Base-by-base conservation (phyloP, 2,329 filamentous ascomycete genomes). In the Grosmannia huntii region DNA sequence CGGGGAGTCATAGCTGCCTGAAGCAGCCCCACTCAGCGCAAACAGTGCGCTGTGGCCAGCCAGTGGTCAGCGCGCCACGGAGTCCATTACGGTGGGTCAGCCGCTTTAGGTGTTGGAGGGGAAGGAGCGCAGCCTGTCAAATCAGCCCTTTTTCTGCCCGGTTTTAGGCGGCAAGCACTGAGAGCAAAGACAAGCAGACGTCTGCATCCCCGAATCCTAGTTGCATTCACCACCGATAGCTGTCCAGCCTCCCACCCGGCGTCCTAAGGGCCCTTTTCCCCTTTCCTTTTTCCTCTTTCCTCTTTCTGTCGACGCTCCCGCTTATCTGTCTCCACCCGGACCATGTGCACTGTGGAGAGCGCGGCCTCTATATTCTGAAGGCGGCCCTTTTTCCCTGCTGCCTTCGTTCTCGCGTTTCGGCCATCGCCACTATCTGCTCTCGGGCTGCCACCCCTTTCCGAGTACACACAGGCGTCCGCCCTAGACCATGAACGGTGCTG, bases 401-500 rank as follows among this genome's bases (percentile, higher is more conserved):
- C n/a, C 21, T 46, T n/a, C 31, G 31, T 58, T 41, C n/a, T 21
- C 9, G 52, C n/a, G 11, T 41, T 21, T 14, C 31, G 23, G 33
- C 36, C 19, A 46, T 55, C 53, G 53, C 53, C 53, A 48, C 36
- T 27, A 27, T 27, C 25, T 50, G n/a, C 25, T 7, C 7, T 50
- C 25, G 12, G 5, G 12, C 48, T 19, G n/a, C 25, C 14, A 19
- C 23, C 23, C 46, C n/a, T 25, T 49, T 49, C 12, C 41, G 41
- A 19, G n/a, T n/a, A 23, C 46, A 12, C 12, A 1, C 21, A n/a
- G 31, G 25, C 25, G 49, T 51, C 28, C 49, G 19, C 19, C 10
- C 36, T 16, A 41, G 46, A 44, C 61, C 56, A 64, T 64, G 63
- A 61, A 16, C 59, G 41, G 52, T 60, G 51, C 50, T 55, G 58